These are phyloP conservation scores for Ascochyta viciae-villosae DNA, from an alignment of 2,329 filamentous ascomycete species.

Conservation along the genomic window DNA sequence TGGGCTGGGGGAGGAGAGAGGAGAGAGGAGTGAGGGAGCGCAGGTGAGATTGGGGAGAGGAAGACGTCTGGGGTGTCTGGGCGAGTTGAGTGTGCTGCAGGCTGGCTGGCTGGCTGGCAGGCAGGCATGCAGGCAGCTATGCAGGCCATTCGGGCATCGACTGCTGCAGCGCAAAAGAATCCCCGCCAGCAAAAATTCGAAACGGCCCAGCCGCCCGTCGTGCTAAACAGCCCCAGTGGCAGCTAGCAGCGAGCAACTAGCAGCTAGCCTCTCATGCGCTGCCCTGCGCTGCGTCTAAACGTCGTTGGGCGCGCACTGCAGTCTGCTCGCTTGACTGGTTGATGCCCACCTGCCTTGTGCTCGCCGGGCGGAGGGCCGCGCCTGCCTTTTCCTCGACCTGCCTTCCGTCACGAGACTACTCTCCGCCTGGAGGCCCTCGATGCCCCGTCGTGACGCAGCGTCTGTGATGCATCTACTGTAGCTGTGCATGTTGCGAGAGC, in stretches of 20 bases:
- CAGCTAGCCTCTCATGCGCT: too few species aligned
- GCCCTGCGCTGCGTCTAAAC: constrained; percentile 32
- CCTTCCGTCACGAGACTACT: constrained; percentile 11
- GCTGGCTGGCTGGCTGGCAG: constrained; percentile 4
- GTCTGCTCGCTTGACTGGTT: not conserved
- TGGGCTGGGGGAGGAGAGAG: constrained; percentile 4
- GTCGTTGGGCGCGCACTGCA: constrained; percentile 35
- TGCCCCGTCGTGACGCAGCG: constrained; percentile 13
- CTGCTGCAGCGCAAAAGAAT: constrained; percentile 22
- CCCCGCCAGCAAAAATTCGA: constrained; percentile 36
- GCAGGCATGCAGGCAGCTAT: constrained; percentile 20
- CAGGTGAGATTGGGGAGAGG: constrained; percentile 1
- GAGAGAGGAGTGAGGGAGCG: constrained; percentile 6
- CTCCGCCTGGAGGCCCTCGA: not conserved
- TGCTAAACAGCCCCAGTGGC: constrained; percentile 28
- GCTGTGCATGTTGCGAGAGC: constrained; percentile 1
- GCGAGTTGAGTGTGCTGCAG: constrained; percentile 19
- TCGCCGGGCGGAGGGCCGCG: not conserved
- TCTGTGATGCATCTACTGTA: not conserved
- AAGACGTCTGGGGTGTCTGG: constrained; percentile 22
- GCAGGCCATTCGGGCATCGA: constrained; percentile 24
- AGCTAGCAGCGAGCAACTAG: constrained; percentile 1
- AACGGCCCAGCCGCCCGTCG: constrained; percentile 25
- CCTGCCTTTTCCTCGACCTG: not conserved
- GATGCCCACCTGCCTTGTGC: constrained; percentile 13